These are phyloP conservation scores for Curvularia hawaiiensis DNA, from an alignment of 2,329 filamentous ascomycete genomes.

Conservation along the genomic window DNA sequence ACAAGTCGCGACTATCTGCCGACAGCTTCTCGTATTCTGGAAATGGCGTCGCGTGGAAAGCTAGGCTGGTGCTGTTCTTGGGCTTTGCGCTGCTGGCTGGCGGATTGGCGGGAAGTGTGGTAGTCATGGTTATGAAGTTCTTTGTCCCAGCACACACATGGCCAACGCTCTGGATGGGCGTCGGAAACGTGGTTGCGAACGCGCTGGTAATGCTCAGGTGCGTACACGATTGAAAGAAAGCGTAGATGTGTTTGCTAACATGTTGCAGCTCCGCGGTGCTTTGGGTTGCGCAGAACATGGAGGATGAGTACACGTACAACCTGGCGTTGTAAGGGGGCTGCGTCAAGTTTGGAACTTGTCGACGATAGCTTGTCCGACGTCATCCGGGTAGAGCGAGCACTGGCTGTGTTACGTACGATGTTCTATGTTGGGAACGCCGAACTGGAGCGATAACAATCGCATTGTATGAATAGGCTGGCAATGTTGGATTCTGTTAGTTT, in stretches of 20 bases:
- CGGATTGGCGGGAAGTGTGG: constrained; percentile 69
- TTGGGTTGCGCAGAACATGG: constrained; percentile 75
- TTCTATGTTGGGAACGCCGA: neutral
- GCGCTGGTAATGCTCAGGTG: constrained; percentile 70
- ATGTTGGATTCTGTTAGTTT: neutral
- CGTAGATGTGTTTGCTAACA: constrained; percentile 24
- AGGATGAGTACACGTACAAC: constrained; percentile 74
- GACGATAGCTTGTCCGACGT: neutral
- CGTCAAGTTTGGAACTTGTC: neutral
- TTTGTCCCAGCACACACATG: constrained; percentile 63
- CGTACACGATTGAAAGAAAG: constrained; percentile 26
- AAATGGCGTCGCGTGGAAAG: constrained; percentile 72
- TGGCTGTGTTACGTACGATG: neutral
- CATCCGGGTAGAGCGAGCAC: neutral
- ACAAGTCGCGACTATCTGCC: constrained; percentile 67
- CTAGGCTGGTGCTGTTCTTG: constrained; percentile 69
- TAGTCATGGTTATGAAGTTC: constrained; percentile 72
- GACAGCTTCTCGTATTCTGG: constrained; percentile 70
- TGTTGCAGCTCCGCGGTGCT: constrained; percentile 63
- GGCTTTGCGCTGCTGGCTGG: constrained; percentile 73
- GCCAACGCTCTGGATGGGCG: constrained; percentile 69
- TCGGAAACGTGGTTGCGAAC: constrained; percentile 70
- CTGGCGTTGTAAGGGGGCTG: constrained; percentile 56
- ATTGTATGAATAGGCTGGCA: constrained; percentile 14
- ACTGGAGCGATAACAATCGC: neutral